Evolutionary conservation across 2,329 filamentous ascomycete genomes (phyloP).

Genomic region (Verticillium albo-atrum): DNA sequence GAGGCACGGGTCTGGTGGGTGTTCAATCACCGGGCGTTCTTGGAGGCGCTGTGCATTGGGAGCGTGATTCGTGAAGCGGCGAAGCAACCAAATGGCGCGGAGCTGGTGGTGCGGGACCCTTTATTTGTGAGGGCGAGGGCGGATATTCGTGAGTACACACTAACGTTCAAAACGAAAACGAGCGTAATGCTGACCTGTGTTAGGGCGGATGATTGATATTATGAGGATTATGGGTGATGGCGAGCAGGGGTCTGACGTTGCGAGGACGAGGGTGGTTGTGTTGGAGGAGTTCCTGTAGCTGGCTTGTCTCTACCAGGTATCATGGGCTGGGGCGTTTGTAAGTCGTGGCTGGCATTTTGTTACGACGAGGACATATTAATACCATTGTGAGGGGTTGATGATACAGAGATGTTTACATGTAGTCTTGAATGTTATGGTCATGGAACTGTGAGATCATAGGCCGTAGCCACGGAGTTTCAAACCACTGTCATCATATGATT

Average conservation of each 20-base stretch:
- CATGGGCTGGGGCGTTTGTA: neutral
- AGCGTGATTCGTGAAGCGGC: constrained; percentile 50
- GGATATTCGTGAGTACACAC: constrained; percentile 53
- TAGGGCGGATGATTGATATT: constrained; percentile 60
- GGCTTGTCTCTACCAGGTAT: neutral
- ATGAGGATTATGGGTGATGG: constrained; percentile 54
- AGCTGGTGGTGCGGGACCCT: constrained; percentile 46
- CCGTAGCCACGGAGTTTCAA: too few species aligned
- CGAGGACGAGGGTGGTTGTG: constrained; percentile 54
- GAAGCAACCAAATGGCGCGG: constrained; percentile 39
- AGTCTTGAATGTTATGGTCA: too few species aligned
- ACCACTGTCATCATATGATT: too few species aligned
- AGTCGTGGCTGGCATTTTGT: neutral
- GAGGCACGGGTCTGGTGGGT: constrained; percentile 83
- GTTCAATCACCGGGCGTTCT: constrained; percentile 74
- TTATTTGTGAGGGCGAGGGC: constrained; percentile 54
- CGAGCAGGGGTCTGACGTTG: constrained; percentile 53
- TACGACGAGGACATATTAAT: neutral
- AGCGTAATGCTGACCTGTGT: neutral
- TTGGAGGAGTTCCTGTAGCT: constrained; percentile 46
- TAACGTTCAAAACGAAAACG: neutral
- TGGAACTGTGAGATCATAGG: too few species aligned
- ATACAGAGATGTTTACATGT: too few species aligned
- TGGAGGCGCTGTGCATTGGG: constrained; percentile 68
- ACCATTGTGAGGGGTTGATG: too few species aligned